Evolutionary conservation across 495 filamentous ascomycete genomes (phyloP), one percentile per base, ranked within the genome.

Genomic region (Eremomyces bilateralis): DNA sequence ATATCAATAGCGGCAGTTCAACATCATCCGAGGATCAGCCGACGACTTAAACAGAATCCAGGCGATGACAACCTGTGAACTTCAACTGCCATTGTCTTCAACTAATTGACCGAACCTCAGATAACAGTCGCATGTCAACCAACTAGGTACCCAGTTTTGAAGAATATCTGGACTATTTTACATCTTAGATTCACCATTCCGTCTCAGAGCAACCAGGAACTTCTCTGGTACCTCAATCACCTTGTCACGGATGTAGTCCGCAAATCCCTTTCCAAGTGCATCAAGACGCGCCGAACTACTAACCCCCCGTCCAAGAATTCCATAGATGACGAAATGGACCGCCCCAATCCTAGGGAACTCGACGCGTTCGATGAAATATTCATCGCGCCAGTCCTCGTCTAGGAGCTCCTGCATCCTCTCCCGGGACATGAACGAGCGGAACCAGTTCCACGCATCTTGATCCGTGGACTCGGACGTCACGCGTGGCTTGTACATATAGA

Each of bases 251-350:
- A 47, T 17, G 16, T 8, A 69, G 45, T 70, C 65, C 20, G 61
- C 64, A 16, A 68, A 58, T 35, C 66, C 65, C 49, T 71, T 71
- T 1, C 63, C 65, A 35, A 71, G 42, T 29, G 62, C 59, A 36
- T 71, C 65, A 22, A 62, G 52, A 1, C 52, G 60, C 12, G 53
- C 59, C 0, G 59, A 61, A 24, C 57, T 59, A n/a, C 53, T 60
- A 1, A 67, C 64, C 3, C 66, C 67, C 5, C 65, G 53, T 20
- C 64, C 66, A 17, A 73, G 44, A 17, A 61, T 37, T 34, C 66
- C 63, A 31, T 62, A 57, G 24, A 71, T 58, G 15, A 70, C 47
- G 50, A 68, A 70, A 46, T 70, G 65, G 19, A 70, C 64, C 0
- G 53, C 57, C 29, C 43, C 40, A 15, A 58, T 39, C 13, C 50